Conservation (phyloP, 2,329 filamentous ascomycete species). For the Talaromyces pinophilus region DNA sequence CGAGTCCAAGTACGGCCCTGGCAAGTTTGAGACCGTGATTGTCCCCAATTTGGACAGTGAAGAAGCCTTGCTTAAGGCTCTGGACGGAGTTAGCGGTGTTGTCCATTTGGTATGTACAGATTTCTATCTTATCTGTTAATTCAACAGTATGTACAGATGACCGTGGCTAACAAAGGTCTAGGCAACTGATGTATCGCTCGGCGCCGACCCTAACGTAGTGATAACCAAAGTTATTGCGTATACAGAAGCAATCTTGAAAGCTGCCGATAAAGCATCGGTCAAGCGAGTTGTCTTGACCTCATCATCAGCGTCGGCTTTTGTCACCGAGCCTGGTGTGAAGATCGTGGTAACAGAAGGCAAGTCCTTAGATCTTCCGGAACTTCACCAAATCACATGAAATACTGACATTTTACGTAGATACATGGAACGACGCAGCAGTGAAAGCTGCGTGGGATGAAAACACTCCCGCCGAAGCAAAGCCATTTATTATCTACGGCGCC, state of each 20-base stretch:
- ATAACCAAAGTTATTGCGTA: constrained; percentile 47
- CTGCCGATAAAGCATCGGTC: constrained; percentile 27
- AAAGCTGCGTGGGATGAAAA: constrained; percentile 36
- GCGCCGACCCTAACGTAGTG: constrained; percentile 45
- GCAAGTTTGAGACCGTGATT: constrained; percentile 41
- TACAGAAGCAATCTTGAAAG: constrained; percentile 37
- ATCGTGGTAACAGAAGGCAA: constrained; percentile 19
- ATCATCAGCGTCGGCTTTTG: constrained; percentile 13
- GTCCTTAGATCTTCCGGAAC: not conserved
- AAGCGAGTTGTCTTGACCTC: constrained; percentile 24
- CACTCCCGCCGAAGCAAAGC: constrained; percentile 34
- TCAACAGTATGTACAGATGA: not conserved
- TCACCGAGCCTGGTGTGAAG: constrained; percentile 16
- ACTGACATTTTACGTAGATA: constrained; percentile 22
- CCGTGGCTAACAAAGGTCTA: not conserved
- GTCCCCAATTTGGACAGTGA: constrained; percentile 43
- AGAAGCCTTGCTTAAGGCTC: constrained; percentile 44
- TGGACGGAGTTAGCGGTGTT: constrained; percentile 34
- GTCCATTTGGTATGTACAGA: constrained; percentile 17
- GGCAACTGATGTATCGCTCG: constrained; percentile 36
- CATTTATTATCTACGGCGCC: constrained; percentile 44
- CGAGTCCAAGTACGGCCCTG: constrained; percentile 30
- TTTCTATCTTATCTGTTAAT: not conserved
- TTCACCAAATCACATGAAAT: not conserved
- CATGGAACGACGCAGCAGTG: constrained; percentile 30